Percentiles rank a stretch among this genome's conserved stretches.
phyloP scores from a whole-genome alignment of 352 stramenopile species.

The Pythium phragmitis region DNA sequence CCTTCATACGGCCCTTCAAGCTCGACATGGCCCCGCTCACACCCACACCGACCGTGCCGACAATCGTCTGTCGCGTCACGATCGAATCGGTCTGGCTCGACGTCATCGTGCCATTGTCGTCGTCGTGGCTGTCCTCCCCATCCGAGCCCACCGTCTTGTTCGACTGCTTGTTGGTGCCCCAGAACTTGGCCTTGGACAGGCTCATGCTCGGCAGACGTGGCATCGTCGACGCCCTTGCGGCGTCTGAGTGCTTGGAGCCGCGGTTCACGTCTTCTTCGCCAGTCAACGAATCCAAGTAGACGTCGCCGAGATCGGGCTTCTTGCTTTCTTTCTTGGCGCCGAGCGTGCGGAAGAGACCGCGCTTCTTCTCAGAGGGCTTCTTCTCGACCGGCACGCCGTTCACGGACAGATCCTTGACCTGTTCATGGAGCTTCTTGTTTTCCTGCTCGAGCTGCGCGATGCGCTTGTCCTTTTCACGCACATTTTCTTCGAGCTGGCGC shows the following conservation, averaged over 20 bases:
- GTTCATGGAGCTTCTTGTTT: constrained; percentile 74
- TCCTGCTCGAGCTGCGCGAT: constrained; percentile 66
- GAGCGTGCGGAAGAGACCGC: constrained; percentile 82
- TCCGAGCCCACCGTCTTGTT: constrained; percentile 46
- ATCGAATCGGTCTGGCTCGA: constrained; percentile 43
- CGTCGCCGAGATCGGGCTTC: constrained; percentile 32
- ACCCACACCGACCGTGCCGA: constrained; percentile 72
- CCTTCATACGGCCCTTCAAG: constrained; percentile 82
- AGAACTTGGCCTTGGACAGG: constrained; percentile 76
- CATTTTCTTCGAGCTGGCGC: constrained; percentile 67
- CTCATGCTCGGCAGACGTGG: constrained; percentile 60
- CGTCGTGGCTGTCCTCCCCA: constrained; percentile 38
- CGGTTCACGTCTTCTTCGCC: constrained; percentile 69
- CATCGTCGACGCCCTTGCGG: constrained; percentile 58
- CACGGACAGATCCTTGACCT: constrained; percentile 36
- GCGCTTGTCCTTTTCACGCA: constrained; percentile 76
- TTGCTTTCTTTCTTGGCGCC: constrained; percentile 83
- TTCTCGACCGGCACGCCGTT: constrained; percentile 53
- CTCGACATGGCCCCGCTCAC: constrained; percentile 76
- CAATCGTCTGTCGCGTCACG: constrained; percentile 68
- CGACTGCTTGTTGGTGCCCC: constrained; percentile 34
- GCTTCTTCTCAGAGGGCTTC: constrained; percentile 55
- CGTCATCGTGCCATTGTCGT: constrained; percentile 39
- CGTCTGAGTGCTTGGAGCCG: constrained; percentile 43
- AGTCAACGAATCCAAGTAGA: constrained; percentile 79